Conservation (phyloP, 192 early-diverging fungal genomes). For the Phlyctochytrium planicorne region DNA sequence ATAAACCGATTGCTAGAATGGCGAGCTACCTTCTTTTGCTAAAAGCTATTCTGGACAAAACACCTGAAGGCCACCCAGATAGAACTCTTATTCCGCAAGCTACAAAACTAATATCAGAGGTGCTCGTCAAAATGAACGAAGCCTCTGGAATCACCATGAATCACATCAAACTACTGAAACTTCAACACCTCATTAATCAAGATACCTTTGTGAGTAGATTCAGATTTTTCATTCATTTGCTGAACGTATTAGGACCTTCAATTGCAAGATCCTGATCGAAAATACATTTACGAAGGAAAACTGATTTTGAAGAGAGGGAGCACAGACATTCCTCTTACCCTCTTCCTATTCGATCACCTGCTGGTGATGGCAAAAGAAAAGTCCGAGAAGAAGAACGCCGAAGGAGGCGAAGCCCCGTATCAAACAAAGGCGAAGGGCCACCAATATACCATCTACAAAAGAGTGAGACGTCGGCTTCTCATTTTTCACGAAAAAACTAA, state of each 20-base stretch:
- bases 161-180: constrained; percentile 71
- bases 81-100: constrained; percentile 69
- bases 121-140: constrained; percentile 76
- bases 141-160: constrained; percentile 91
- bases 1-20: constrained; percentile 76
- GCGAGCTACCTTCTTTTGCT: constrained; percentile 85
- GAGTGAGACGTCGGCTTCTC: constrained; percentile 2
- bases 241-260: constrained; percentile 63
- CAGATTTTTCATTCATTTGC: constrained; percentile 47
- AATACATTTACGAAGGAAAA: constrained; percentile 76
- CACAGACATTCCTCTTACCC: constrained; percentile 18
- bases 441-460: constrained; percentile 16
- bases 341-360: constrained; percentile 84
- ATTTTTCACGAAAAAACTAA: constrained; percentile 21
- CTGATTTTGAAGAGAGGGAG: constrained; percentile 47
- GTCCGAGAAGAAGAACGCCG: constrained; percentile 28
- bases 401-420: not conserved
- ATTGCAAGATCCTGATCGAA: constrained; percentile 66
- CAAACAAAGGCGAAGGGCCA: constrained; percentile 14
- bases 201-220: constrained; percentile 3
- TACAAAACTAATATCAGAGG: constrained; percentile 67
- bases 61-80: constrained; percentile 81
- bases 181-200: constrained; percentile 50
- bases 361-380: constrained; percentile 38
- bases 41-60: constrained; percentile 76